Conservation (phyloP, 2,329 filamentous ascomycete species). For the Ceratocystis harringtonii region DNA sequence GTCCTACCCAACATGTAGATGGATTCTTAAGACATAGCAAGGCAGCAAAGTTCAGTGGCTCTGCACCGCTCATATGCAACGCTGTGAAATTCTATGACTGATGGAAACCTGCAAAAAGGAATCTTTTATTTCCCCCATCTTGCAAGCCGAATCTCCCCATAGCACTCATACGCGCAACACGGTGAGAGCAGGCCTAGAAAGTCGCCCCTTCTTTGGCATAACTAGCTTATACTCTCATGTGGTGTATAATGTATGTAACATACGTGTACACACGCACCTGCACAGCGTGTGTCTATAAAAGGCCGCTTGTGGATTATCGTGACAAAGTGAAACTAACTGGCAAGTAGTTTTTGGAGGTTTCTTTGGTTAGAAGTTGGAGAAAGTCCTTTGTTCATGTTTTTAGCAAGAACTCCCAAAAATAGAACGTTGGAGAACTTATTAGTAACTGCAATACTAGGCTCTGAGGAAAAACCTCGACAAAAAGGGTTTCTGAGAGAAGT, state of each 20-base stretch:
- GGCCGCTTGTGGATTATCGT: slow-evolving; percentile 1
- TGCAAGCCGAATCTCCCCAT: not conserved
- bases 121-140: not conserved
- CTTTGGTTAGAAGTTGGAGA: not conserved
- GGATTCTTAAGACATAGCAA: not conserved
- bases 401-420: not conserved
- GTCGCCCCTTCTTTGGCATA: not conserved
- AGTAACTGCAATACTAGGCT: not conserved
- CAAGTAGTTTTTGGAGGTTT: not conserved
- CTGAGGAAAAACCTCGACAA: not conserved
- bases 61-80: not conserved
- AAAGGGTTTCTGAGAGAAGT: not conserved
- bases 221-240: not conserved
- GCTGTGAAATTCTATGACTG: not conserved
- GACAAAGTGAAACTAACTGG: not conserved
- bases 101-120: not conserved
- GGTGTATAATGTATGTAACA: not conserved
- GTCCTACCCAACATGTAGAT: not conserved
- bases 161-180: not conserved
- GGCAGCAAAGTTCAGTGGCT: not conserved
- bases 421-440: not conserved
- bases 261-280: not conserved
- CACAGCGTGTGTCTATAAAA: not conserved
- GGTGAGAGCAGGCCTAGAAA: not conserved
- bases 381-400: not conserved